Conservation (phyloP, 2,329 filamentous ascomycete genomes). For the Cadophora sp. region DNA sequence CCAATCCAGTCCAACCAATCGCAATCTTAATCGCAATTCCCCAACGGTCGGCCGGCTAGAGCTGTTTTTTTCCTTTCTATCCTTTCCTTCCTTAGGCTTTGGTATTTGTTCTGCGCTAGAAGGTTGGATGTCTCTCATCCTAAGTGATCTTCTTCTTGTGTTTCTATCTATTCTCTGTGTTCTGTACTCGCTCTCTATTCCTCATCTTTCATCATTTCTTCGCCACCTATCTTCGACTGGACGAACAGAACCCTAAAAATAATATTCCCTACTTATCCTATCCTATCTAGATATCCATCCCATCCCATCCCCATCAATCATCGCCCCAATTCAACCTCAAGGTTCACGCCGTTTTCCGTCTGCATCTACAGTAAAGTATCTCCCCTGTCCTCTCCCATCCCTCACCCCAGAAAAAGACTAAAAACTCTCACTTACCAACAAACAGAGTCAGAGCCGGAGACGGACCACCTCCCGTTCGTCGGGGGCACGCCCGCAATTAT, state of each 20-base stretch:
- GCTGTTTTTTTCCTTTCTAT: neutral
- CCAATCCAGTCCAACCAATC: no score
- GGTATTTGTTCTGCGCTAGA: slow-evolving; percentile 14
- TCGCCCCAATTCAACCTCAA: neutral
- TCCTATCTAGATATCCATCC: neutral
- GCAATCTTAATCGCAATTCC: no score
- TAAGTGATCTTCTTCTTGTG: neutral
- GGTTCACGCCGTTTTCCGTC: neutral
- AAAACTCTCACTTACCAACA: neutral
- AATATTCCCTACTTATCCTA: neutral
- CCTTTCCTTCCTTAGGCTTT: neutral
- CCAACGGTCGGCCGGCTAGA: no score
- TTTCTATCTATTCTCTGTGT: neutral
- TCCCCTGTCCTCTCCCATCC: neutral
- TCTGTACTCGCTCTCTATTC: no score
- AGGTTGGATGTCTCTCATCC: neutral
- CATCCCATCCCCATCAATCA: neutral
- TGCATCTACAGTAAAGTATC: no score
- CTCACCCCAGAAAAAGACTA: neutral
- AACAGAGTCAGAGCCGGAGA: neutral
- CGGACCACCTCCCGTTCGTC: neutral
- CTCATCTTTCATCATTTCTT: neutral
- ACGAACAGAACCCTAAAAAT: neutral
- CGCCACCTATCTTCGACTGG: neutral
- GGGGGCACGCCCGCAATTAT: neutral